Evolutionary conservation across 768 basidiomycete species (phyloP), one percentile per base, ranked within the genome.

Genomic region (Mycena crocata): DNA sequence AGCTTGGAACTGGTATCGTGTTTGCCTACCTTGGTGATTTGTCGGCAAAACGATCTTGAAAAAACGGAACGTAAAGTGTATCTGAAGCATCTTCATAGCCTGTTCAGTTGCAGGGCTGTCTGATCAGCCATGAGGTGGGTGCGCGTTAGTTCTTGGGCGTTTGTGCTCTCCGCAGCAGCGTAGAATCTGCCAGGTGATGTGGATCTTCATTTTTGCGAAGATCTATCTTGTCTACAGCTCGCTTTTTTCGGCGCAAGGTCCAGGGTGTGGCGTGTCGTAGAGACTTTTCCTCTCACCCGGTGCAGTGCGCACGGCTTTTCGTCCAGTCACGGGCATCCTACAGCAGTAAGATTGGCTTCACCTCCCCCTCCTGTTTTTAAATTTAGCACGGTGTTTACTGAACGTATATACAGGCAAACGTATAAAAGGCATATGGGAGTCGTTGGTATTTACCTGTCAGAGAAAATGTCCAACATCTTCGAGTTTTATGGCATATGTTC

Each of bases 401-500:
- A 57, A 49, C 14, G 48, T 26, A 62, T 51, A 40, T 60, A 48
- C 55, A 67, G 42, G 32, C 50, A 63, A 34, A n/a, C n/a, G 24
- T 63, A 58, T 68, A 68, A 63, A 67, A 49, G 66, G 49, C 35
- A 55, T 52, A 58, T 62, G 61, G 52, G 56, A 55, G 65, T 35
- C 15, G 57, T 17, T 50, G 46, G 40, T 34, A 23, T 34, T 32
- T 57, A 15, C 57, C 32, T 26, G 58, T 65, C 68, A 69, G 58
- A 63, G 56, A 62, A 51, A 52, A 67, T 67, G 55, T 37, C 57
- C 61, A 19, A 28, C 65, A 40, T 49, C 4, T 34, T 67, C 57
- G 57, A 67, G 31, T 3, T 67, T 37, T 67, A 66, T 64, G 64
- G 65, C n/a, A 64, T 67, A 55, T 70, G 69, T 45, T 3, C 42